Base-by-base conservation (phyloP, 1,139 yeast species). In the Starmera stellimalicola region DNA sequence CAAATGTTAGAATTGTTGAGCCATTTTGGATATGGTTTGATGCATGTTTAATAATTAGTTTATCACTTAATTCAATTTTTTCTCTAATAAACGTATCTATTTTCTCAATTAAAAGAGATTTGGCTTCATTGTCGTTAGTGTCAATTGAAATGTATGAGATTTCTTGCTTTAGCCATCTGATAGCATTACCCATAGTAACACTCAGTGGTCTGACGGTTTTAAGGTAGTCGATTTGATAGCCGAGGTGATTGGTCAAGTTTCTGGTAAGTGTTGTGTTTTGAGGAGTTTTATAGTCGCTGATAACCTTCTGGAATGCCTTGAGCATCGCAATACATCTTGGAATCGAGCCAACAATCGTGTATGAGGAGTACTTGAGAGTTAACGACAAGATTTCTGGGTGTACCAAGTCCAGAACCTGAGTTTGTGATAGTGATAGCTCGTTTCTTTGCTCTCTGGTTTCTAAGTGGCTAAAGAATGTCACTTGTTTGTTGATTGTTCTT, bases 111-210 rank as follows among this genome's bases (percentile, higher is more conserved):
- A 93, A 65, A 24, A 65, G 60, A n/a, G 58, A 61, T 51, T 85
- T 88, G 27, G 96, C 95, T 29, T 70, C 75, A 14, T 62, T 65
- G 42, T 88, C 97, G 12, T 75, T 63, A 19, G 75, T 65, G 44
- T 82, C 94, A 37, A 82, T 73, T 33, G 83, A 73, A 36, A 80
- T 73, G 35, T 73, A 70, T 1, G 95, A 78, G 37, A 93, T 91
- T 53, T 84, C 93, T 60, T 88, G 97, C 54, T 93, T 93, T 44
- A 93, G 68, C 95, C 96, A 87, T 48, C 98, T 74, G 44, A 93
- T 93, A 3, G 97, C 93, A 60, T 88, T 91, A 34, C 99, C 98
- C 98, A 93, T 93, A 1, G 95, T 74, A 8, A 88, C 83, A 37
- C 94, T 77, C 37, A 93, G 65, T 0, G 97, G 97, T 43, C 99